Percentiles rank a stretch among this genome's conserved stretches.
Conservation (phyloP, 1,284 basidiomycete species). For the Takashimella tepidaria region DNA sequence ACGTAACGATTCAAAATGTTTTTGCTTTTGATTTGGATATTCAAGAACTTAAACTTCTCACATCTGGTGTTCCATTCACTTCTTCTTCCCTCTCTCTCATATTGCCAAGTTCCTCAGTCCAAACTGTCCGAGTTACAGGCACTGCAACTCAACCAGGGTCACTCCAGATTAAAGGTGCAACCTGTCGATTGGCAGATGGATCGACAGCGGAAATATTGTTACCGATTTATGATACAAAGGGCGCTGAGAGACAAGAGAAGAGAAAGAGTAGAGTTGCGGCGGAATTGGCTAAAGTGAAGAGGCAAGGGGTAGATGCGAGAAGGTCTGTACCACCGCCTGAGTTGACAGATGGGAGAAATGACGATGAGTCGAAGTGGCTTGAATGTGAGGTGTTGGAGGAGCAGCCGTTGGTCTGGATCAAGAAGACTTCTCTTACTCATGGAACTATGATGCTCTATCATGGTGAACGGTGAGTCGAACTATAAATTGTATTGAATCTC, state of each 20-base stretch:
- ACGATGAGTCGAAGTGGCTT: slow-evolving; percentile 28
- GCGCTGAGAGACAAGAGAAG: slow-evolving; percentile 56
- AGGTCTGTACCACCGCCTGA: slow-evolving; percentile 8
- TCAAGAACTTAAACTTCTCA: slow-evolving; percentile 71
- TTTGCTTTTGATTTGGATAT: slow-evolving; percentile 86
- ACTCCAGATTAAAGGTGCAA: slow-evolving; percentile 70
- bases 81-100: slow-evolving; percentile 57
- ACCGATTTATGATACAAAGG: slow-evolving; percentile 66
- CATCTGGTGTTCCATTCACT: slow-evolving; percentile 71
- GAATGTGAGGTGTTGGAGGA: slow-evolving; percentile 63
- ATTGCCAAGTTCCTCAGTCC: slow-evolving; percentile 68
- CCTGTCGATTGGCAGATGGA: slow-evolving; percentile 70
- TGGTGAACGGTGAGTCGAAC: slow-evolving; percentile 76
- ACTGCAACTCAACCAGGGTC: slow-evolving; percentile 62
- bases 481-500: no score
- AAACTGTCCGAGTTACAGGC: slow-evolving; percentile 67
- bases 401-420: slow-evolving; percentile 77
- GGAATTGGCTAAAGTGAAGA: slow-evolving; percentile 46
- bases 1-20: slow-evolving; percentile 81
- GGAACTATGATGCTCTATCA: slow-evolving; percentile 90
- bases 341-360: not conserved
- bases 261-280: slow-evolving; percentile 49
- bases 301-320: slow-evolving; percentile 31
- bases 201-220: slow-evolving; percentile 66
- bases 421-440: slow-evolving; percentile 79